Base-by-base conservation (phyloP, 225 moss, liverwort and hornwort genomes). In the Pseudoscleropodium purum region DNA sequence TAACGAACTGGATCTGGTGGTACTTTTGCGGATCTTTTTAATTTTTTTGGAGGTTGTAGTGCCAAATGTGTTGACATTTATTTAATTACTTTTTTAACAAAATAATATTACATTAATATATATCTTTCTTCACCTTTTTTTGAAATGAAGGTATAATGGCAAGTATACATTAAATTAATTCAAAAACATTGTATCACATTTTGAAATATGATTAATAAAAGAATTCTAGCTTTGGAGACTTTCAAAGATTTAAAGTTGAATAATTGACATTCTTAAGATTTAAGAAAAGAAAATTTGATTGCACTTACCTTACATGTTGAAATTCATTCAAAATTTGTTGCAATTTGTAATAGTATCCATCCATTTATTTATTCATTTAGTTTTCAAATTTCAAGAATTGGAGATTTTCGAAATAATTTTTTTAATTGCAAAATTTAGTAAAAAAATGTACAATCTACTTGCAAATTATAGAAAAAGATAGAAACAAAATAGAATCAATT, bases 141-240 rank as follows among this genome's bases (percentile, higher is more conserved):
- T 63, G 2, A 18, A 14, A 21, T 52, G 3, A 56, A 84, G 18
- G 7, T 23, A 11, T 41, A 41, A 29, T 63, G 24, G 4, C 25
- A 62, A 21, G 3, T 41, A 7, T 33, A 37, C 13, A 49, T 20
- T 6, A 11, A 57, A 36, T 43, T 7, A 12, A 15, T 18, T 39
- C 7, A 30, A 27, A 13, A 57, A 45, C 2, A 9, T n/a, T 21
- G 0, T 12, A 57, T 83, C 5, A 43, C 26, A 6, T 54, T 25
- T 15, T 5, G 4, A 66, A 37, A 65, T 31, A 7, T 5, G 0
- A 80, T 19, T 19, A 11, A 6, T 18, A 15, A 2, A 39, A 18
- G 30, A 0, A 41, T 60, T n/a, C 8, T 29, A 39, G 0, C 3
- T 39, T 18, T 39, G 0, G 5, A 0, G 2, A 27, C 3, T 79